Percentiles rank a stretch among this genome's conserved stretches.
phyloP scores from a whole-genome alignment of 805 yeast genomes.

The Torulaspora quercuum region DNA sequence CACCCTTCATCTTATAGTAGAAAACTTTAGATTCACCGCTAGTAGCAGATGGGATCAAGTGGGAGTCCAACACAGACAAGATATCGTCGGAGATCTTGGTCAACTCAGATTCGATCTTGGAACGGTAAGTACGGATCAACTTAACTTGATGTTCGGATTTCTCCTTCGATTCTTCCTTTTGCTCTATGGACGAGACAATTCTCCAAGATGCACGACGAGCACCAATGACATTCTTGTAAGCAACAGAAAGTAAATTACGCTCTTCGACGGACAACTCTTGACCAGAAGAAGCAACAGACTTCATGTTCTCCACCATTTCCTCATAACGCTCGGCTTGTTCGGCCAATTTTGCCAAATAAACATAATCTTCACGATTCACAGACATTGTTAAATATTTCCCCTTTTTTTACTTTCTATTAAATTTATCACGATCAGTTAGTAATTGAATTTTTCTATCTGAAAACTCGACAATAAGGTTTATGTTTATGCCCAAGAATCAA shows the following conservation, averaged over 20 bases:
- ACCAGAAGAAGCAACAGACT: slow-evolving; percentile 92
- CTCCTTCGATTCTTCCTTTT: slow-evolving; percentile 96
- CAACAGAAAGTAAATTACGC: slow-evolving; percentile 94
- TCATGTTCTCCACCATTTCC: slow-evolving; percentile 99
- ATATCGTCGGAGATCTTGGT: slow-evolving; percentile 93
- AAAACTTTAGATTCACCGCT: slow-evolving; percentile 97
- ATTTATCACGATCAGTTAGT: slow-evolving; percentile 3
- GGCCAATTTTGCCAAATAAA: slow-evolving; percentile 95
- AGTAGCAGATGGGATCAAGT: slow-evolving; percentile 89
- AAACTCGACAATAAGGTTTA: too few species aligned
- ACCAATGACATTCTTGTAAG: slow-evolving; percentile 97
- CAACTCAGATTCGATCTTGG: slow-evolving; percentile 89
- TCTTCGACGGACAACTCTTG: slow-evolving; percentile 96
- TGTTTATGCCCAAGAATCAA: too few species aligned
- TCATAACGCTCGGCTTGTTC: slow-evolving; percentile 99
- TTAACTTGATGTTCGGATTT: slow-evolving; percentile 78
- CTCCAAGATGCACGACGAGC: slow-evolving; percentile 99
- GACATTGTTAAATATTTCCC: slow-evolving; percentile 49
- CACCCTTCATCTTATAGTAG: slow-evolving; percentile 99
- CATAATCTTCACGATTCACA: slow-evolving; percentile 94
- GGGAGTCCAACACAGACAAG: slow-evolving; percentile 78
- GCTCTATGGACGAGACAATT: slow-evolving; percentile 96
- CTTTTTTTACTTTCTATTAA: neutral
- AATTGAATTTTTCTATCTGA: too few species aligned
- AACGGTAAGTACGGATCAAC: slow-evolving; percentile 89